Evolutionary conservation across 306 rosid genomes (phyloP).

Genomic region (Aeschynomene evenia): DNA sequence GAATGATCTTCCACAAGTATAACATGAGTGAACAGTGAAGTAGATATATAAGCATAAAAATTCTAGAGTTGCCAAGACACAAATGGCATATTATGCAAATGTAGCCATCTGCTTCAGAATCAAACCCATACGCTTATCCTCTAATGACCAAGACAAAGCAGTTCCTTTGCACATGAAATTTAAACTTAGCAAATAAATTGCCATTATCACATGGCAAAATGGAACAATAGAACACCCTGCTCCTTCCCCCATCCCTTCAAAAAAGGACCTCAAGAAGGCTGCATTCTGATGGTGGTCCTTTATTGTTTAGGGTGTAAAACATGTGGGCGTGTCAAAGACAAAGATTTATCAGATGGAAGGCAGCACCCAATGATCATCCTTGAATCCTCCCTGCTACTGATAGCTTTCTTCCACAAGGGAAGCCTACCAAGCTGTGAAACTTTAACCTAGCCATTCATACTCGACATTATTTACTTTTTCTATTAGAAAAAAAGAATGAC

Average conservation of each 20-base stretch:
- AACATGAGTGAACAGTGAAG: conserved; percentile 3
- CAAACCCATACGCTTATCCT: background rate
- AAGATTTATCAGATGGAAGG: too few species aligned
- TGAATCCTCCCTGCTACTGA: background rate
- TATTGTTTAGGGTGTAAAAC: too few species aligned
- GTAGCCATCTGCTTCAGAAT: conserved; percentile 9
- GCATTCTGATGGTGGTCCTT: background rate
- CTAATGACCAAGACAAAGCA: background rate
- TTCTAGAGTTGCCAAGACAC: conserved; percentile 18
- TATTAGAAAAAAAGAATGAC: conserved; percentile 11
- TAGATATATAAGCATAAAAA: conserved; percentile 1
- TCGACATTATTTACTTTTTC: conserved; percentile 22
- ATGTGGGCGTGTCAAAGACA: too few species aligned
- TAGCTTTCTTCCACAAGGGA: background rate
- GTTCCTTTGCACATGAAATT: background rate
- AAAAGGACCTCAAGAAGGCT: background rate
- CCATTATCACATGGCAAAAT: background rate
- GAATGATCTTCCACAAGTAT: background rate
- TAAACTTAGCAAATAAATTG: conserved; percentile 6
- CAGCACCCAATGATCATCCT: too few species aligned
- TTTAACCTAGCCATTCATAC: background rate
- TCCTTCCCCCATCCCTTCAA: background rate
- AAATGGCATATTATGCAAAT: background rate
- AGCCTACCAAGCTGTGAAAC: background rate
- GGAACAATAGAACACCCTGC: background rate